Evolutionary conservation across 1,284 basidiomycete species (phyloP).

Genomic region (Puccinia polysora): DNA sequence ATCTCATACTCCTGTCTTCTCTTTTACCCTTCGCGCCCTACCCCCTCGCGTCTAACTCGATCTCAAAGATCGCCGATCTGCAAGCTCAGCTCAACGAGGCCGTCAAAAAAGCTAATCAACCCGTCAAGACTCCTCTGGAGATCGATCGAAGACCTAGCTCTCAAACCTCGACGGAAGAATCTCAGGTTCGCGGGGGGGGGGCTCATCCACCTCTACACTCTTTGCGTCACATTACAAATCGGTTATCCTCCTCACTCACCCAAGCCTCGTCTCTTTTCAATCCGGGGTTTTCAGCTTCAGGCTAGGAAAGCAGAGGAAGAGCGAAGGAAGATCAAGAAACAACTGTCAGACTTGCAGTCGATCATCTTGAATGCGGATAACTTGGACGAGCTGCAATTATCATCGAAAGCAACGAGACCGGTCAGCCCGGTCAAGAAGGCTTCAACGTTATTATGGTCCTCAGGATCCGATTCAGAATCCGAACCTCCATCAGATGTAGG

Average conservation of each 20-base stretch:
- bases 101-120: conserved; percentile 8
- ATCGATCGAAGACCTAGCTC: background rate
- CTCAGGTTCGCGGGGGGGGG: conserved; percentile 17
- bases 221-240: too few relatives aligned
- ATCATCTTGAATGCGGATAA: conserved; percentile 33
- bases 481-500: conserved; percentile 1
- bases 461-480: background rate
- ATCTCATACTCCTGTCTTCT: too few relatives aligned
- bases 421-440: conserved; percentile 24
- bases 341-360: conserved; percentile 27
- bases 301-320: conserved; percentile 12
- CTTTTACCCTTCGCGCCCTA: too few relatives aligned
- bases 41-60: background rate
- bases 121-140: background rate
- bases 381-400: conserved; percentile 5
- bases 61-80: conserved; percentile 23
- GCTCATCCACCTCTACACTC: too few relatives aligned
- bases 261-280: too few relatives aligned
- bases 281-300: too few relatives aligned
- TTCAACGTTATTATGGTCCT: background rate
- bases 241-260: too few relatives aligned
- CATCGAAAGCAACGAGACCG: conserved; percentile 18
- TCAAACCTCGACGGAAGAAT: background rate
- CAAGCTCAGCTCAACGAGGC: conserved; percentile 26
- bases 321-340: conserved; percentile 16